A percentile compares a stretch with the other conserved stretches of the same genome.
Conservation (phyloP, 2,329 filamentous ascomycete species). For the Penicillium sp. region DNA sequence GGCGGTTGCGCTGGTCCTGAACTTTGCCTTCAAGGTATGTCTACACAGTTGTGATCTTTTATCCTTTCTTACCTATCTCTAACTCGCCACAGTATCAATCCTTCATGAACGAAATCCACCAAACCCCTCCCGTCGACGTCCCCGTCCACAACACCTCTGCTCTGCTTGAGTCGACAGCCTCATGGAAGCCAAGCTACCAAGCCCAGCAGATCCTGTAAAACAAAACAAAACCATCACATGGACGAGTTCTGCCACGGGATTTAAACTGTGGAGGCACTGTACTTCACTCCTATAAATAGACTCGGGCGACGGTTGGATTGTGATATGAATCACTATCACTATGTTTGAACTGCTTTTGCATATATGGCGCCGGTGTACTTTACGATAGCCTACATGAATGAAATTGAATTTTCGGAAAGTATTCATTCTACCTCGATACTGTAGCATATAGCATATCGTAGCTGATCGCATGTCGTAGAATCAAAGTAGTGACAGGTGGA, state of each 20-base stretch:
- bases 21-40: slow-evolving; percentile 78
- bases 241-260: too few species aligned
- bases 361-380: neutral
- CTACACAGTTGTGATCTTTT: neutral
- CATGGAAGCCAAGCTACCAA: neutral
- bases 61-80: slow-evolving; percentile 10
- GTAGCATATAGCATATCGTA: too few species aligned
- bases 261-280: neutral
- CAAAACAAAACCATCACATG: neutral
- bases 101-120: slow-evolving; percentile 28
- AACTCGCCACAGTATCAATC: slow-evolving; percentile 32
- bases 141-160: slow-evolving; percentile 19
- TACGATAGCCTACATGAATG: neutral
- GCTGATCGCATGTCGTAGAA: too few species aligned
- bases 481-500: neutral
- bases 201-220: slow-evolving; percentile 10
- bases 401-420: too few species aligned
- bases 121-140: slow-evolving; percentile 11
- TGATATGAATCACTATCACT: too few species aligned
- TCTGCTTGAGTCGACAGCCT: neutral
- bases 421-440: too few species aligned
- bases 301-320: neutral
- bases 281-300: neutral
- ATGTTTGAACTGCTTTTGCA: neutral
- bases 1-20: slow-evolving; percentile 77